Evolutionary conservation across 331 rosid species (phyloP), one percentile per base, ranked within the genome.

Genomic region (Malus hybrid): DNA sequence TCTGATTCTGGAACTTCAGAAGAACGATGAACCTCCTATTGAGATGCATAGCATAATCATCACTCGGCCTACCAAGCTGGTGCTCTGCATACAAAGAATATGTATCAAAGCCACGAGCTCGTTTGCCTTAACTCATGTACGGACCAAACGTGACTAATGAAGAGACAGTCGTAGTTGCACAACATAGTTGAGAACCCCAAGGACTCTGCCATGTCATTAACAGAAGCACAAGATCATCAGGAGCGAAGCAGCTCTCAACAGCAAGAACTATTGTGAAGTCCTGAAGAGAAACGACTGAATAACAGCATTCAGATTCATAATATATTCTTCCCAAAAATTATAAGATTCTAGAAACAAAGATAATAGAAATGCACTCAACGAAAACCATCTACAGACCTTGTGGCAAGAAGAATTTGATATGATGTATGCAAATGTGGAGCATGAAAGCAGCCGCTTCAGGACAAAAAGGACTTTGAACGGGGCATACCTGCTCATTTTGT

Each of bases 1-100:
- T 93, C 98, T 3, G 98, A 91, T 82, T 93, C 97, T 20, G 92
- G 92, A 77, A 88, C 87, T 87, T 91, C 97, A 5, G 87, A 87
- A 79, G 71, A 74, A 78, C 91, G 93, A 7, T 91, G 91, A 73
- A 88, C 91, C 70, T 93, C 98, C 98, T 89, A 83, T 80, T 29
- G 76, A 67, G 68, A 42, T 64, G 67, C 57, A 79, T 10, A 65
- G 12, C 52, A 59, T 65, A 80, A 60, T 61, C 67, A 52, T 42
- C 24, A 70, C 31, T 63, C 8, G 7, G 33, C 70, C 24, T 59
- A 76, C 54, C 48, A 90, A 52, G 97, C 89, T 52, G 98, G 91
- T 3, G 93, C 87, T 82, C 85, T 93, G 89, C 97, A 93, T 18
- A 93, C 67, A 63, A 97, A 96, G 84, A 97, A 93, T 65, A 93